A percentile compares a stretch with the other conserved stretches of the same genome.
Conservation (phyloP, 257 asterid genomes). For the Apocynum venetum region DNA sequence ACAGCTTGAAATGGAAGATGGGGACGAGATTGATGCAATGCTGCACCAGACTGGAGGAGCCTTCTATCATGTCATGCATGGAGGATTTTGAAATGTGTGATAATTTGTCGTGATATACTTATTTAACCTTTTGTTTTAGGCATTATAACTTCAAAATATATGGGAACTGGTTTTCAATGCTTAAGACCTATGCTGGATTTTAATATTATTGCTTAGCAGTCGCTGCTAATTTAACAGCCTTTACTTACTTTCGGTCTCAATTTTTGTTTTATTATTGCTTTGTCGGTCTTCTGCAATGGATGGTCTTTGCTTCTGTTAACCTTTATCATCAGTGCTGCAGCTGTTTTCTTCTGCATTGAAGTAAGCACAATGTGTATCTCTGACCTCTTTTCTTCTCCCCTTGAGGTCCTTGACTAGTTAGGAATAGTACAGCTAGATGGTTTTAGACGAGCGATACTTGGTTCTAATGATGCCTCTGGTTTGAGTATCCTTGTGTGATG, state of each 20-base stretch:
- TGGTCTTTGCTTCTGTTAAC: background rate
- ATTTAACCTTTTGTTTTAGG: background rate
- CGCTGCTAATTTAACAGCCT: background rate
- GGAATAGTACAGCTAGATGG: background rate
- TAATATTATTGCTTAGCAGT: background rate
- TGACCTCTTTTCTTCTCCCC: background rate
- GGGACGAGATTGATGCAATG: slow-evolving; percentile 30
- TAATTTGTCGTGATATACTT: background rate
- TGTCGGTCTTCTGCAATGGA: background rate
- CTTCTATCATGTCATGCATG: background rate
- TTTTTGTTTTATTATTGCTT: background rate
- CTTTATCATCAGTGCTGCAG: background rate
- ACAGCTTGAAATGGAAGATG: slow-evolving; percentile 32
- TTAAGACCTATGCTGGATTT: background rate
- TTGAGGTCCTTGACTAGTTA: background rate
- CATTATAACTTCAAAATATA: background rate
- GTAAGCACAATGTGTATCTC: too few relatives aligned
- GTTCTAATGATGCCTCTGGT: background rate
- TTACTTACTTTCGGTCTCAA: background rate
- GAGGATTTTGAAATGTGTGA: background rate
- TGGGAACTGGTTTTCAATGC: too few relatives aligned
- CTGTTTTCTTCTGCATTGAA: background rate
- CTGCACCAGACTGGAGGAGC: slow-evolving; percentile 27
- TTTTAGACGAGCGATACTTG: background rate
- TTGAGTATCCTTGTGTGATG: background rate